Conservation (phyloP, 176 grass and related monocot species). For the Oryza australiensis region DNA sequence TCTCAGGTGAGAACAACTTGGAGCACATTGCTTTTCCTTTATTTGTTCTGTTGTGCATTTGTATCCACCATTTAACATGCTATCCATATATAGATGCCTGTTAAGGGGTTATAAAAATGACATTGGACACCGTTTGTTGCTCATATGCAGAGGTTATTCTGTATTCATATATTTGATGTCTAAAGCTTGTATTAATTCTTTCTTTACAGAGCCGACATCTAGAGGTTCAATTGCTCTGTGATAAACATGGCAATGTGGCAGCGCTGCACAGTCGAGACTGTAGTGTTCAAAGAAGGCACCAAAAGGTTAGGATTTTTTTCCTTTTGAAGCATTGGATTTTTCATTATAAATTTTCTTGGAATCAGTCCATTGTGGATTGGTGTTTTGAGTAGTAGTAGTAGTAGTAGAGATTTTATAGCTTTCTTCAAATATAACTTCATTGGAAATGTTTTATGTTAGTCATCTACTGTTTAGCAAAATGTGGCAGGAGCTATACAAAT, state of each 20-base stretch:
- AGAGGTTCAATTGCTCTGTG: slow-evolving; percentile 95
- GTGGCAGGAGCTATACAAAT: slow-evolving; percentile 11
- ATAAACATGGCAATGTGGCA: slow-evolving; percentile 96
- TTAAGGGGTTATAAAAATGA: slow-evolving; percentile 2
- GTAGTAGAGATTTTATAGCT: slow-evolving; percentile 25
- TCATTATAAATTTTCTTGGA: slow-evolving; percentile 32
- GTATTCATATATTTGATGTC: slow-evolving; percentile 8
- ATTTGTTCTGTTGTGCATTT: not conserved
- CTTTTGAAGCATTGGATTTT: slow-evolving; percentile 18
- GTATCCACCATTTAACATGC: not conserved
- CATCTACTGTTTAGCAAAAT: slow-evolving; percentile 13
- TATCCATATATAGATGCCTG: slow-evolving; percentile 7
- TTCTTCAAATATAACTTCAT: slow-evolving; percentile 22
- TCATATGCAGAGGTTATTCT: slow-evolving; percentile 26
- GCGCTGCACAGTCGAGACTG: slow-evolving; percentile 98
- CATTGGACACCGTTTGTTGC: not conserved
- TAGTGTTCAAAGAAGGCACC: slow-evolving; percentile 98
- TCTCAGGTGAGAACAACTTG: slow-evolving; percentile 70
- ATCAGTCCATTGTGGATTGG: slow-evolving; percentile 3
- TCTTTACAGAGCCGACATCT: slow-evolving; percentile 88
- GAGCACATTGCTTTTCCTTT: slow-evolving; percentile 11
- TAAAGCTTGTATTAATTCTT: slow-evolving; percentile 32
- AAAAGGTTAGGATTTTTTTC: slow-evolving; percentile 64
- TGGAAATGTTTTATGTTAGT: not conserved
- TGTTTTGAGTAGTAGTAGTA: slow-evolving; percentile 26